Percentiles rank a stretch among this genome's conserved stretches.
phyloP scores from a whole-genome alignment of 1,284 basidiomycete species.

The Paramarasmius palmivorus region DNA sequence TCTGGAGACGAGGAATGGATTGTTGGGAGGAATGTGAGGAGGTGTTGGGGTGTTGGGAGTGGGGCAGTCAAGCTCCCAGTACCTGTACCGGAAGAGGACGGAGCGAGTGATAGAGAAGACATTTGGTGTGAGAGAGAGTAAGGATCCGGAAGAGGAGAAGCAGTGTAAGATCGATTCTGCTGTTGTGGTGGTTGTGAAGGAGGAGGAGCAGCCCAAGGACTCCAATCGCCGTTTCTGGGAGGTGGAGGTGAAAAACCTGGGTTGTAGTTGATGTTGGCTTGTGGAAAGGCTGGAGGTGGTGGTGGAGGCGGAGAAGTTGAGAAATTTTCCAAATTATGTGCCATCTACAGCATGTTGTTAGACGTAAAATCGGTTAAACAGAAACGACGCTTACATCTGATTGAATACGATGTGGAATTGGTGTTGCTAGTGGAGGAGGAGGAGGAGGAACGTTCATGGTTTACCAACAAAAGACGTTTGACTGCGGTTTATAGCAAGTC shows the following conservation, averaged over 20 bases:
- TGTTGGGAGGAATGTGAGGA: constrained; percentile 44
- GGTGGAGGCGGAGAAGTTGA: not conserved
- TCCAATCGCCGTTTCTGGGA: constrained; percentile 2
- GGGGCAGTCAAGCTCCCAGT: constrained; percentile 53
- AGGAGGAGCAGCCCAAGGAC: constrained; percentile 11
- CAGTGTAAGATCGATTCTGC: constrained; percentile 19
- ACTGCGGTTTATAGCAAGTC: too few species aligned
- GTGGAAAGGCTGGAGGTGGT: not conserved
- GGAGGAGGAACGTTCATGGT: not conserved
- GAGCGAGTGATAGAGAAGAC: not conserved
- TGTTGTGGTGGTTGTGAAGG: too few species aligned
- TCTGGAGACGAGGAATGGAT: constrained; percentile 52
- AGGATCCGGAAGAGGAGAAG: constrained; percentile 1
- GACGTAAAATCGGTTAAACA: too few species aligned
- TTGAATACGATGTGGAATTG: not conserved
- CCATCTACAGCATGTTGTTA: not conserved
- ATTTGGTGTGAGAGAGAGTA: constrained; percentile 3
- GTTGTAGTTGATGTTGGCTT: not conserved
- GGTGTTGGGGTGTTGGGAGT: constrained; percentile 58
- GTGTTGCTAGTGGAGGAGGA: not conserved
- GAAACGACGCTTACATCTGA: not conserved
- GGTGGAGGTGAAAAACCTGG: constrained; percentile 5
- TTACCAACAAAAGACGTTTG: too few species aligned
- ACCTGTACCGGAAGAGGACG: constrained; percentile 25
- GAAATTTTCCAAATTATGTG: too few species aligned